A percentile compares a stretch with the other conserved stretches of the same genome.
Evolutionary conservation across 257 asterid genomes (phyloP).

Genomic region (Solanum lignicaule): DNA sequence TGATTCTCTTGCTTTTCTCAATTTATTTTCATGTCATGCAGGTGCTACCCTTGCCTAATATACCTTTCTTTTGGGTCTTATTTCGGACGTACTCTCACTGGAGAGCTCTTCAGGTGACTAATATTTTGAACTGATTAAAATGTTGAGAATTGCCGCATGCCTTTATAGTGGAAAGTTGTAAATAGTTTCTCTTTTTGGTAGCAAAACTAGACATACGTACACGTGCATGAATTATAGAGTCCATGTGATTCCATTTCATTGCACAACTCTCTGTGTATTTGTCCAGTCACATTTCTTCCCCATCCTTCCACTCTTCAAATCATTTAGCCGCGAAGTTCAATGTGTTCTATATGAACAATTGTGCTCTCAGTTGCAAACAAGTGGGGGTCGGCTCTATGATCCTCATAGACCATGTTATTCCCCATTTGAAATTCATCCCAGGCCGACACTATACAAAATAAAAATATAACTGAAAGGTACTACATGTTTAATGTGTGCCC

Average conservation of each 20-base stretch:
- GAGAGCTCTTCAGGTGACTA: slow-evolving; percentile 88
- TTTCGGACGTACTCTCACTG: slow-evolving; percentile 96
- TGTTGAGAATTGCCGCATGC: background rate
- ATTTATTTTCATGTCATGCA: slow-evolving; percentile 15
- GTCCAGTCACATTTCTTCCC: background rate
- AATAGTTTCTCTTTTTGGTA: background rate
- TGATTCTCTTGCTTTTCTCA: background rate
- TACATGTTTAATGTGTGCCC: background rate
- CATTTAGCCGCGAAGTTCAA: background rate
- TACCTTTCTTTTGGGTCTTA: slow-evolving; percentile 90
- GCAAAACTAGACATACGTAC: background rate
- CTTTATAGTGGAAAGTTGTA: background rate
- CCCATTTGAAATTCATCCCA: background rate
- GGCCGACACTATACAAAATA: background rate
- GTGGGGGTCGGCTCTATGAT: background rate
- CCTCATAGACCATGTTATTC: background rate
- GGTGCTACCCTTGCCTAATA: slow-evolving; percentile 97
- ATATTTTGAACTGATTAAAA: background rate
- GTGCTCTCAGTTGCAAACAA: background rate
- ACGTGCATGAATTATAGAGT: background rate
- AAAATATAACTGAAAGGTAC: background rate
- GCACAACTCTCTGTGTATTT: background rate
- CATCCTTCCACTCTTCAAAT: background rate
- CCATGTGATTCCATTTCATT: background rate
- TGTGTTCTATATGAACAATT: background rate